These are phyloP conservation scores for Ilex asprella DNA, from an alignment of 257 asterid genomes.

Conservation along the genomic window DNA sequence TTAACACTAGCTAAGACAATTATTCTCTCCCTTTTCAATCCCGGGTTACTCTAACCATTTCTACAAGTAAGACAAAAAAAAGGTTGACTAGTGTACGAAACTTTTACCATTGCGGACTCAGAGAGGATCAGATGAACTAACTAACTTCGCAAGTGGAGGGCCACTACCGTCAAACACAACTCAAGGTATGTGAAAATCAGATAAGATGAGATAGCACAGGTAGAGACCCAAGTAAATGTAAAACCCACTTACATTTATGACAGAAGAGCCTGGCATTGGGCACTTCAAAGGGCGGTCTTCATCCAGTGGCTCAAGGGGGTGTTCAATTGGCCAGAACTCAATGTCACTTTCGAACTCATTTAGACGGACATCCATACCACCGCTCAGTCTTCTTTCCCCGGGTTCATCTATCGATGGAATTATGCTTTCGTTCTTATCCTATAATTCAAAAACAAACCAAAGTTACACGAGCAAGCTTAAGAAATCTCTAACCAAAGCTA, in stretches of 20 bases:
- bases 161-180: too few species aligned
- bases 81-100: too few species aligned
- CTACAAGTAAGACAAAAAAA: too few species aligned
- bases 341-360: constrained; percentile 4
- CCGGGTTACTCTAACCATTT: too few species aligned
- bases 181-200: too few species aligned
- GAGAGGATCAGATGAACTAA: too few species aligned
- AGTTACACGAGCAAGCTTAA: not conserved
- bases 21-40: too few species aligned
- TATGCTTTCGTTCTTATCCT: not conserved
- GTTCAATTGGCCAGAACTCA: constrained; percentile 27
- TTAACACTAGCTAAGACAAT: too few species aligned
- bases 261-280: constrained; percentile 19
- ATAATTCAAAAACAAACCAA: not conserved
- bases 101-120: too few species aligned
- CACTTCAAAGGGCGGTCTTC: constrained; percentile 25
- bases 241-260: constrained; percentile 6
- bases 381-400: not conserved
- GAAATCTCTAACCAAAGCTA: not conserved
- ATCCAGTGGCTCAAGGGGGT: constrained; percentile 23
- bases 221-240: not conserved
- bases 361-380: constrained; percentile 8
- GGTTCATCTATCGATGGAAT: not conserved
- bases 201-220: too few species aligned
- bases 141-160: too few species aligned